Base-by-base conservation (phyloP, 2,329 filamentous ascomycete species). In the Fusarium sublunatum region DNA sequence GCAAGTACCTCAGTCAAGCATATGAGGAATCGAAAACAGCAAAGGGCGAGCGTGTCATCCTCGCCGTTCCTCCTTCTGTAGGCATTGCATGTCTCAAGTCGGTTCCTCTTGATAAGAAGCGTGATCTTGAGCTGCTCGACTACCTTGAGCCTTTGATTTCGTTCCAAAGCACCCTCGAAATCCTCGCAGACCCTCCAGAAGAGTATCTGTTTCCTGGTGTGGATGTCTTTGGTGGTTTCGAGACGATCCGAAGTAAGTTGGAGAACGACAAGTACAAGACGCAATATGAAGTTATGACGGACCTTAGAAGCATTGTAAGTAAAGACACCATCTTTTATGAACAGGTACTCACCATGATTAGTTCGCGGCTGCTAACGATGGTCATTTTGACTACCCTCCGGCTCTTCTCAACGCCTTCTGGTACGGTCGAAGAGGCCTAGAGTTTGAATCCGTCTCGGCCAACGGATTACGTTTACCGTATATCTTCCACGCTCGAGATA, bases 281-380 rank as follows among this genome's bases (percentile, higher is more conserved):
- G 13, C 68, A 70, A 25, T 70, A 70, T 31, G 68, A 68, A 15
- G 56, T 68, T 26, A 70, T 70, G 68, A 47, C 43, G 9, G 68
- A 67, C 6, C 32, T 70, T 9, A 51, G 64, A 46, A 69, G 61
- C 13, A 39, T 70, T 58, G 68, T 70, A 69, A 69, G 68, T 31
- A 1, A 10, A 2, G 2, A 4, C 8, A 7, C 2, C 4, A 13
- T 11, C 4, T 4, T 7, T 0, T 6, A 8, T 13, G 7, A 6
- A 15, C 6, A 7, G 9, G n/a, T 39, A 15, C 65, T 56, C 12
- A 65, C 28, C 25, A 9, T n/a, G 28, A 2, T 5, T 28, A 71
- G 69, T 71, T 63, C 19, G 54, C 45, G 2, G 58, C 68, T 8
- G 57, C 67, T 7, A 59, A 70, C 13, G 69, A 71, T 22, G 57